phyloP scores from a whole-genome alignment of 352 stramenopile genomes.

The Pythium phragmiticola region DNA sequence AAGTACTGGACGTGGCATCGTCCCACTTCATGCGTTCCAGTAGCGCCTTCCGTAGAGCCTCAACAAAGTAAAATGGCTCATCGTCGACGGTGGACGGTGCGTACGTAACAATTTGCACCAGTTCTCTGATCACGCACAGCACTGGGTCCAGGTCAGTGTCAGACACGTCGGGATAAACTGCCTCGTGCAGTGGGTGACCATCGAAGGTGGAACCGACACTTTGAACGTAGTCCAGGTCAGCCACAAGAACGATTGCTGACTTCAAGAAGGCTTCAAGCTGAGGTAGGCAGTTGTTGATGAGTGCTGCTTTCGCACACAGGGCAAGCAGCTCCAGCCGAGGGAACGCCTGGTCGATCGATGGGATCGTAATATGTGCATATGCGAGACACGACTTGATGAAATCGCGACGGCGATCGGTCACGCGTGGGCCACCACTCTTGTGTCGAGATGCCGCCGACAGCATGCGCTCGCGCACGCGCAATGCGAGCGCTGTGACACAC shows the following conservation, averaged over 20 bases:
- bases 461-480: constrained; percentile 50
- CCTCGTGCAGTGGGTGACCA: too few relatives aligned
- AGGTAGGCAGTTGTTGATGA: constrained; percentile 71
- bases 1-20: neutral
- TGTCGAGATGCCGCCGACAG: constrained; percentile 15
- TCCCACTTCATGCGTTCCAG: constrained; percentile 50
- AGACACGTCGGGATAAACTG: neutral
- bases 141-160: constrained; percentile 5
- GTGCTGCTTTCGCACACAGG: constrained; percentile 60
- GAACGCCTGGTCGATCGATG: constrained; percentile 55
- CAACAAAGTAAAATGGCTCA: constrained; percentile 88
- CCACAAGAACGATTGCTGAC: constrained; percentile 68
- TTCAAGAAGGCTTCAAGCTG: constrained; percentile 89
- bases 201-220: too few relatives aligned
- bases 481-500: constrained; percentile 57
- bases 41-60: constrained; percentile 68
- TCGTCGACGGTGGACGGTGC: constrained; percentile 73
- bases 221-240: constrained; percentile 53
- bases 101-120: constrained; percentile 74
- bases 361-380: constrained; percentile 89
- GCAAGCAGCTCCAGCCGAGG: constrained; percentile 68
- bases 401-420: constrained; percentile 38
- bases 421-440: constrained; percentile 10
- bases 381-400: constrained; percentile 91
- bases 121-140: constrained; percentile 34